Evolutionary conservation across 192 early-diverging fungal genomes (phyloP).

Genomic region (Coemansia sp.): DNA sequence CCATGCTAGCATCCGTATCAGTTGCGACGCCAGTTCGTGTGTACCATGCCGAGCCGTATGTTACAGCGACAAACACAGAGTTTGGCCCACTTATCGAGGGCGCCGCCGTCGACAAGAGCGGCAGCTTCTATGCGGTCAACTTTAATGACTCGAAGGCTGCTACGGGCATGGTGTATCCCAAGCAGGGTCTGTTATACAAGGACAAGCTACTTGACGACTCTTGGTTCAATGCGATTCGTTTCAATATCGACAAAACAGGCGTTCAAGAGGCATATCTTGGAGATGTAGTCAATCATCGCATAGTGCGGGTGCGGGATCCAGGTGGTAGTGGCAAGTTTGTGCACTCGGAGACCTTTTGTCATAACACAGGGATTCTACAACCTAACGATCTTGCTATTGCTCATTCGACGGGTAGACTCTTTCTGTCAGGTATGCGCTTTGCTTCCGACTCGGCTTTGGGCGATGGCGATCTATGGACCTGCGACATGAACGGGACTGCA

Average conservation of each 20-base stretch:
- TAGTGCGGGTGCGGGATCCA: conserved; percentile 35
- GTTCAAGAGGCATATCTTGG: conserved; percentile 40
- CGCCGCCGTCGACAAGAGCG: conserved; percentile 51
- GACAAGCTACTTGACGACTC: conserved; percentile 16
- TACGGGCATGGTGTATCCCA: conserved; percentile 10
- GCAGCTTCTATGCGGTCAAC: conserved; percentile 51
- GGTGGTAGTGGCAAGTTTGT: conserved; percentile 7
- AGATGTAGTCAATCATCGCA: conserved; percentile 41
- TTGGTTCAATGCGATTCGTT: conserved; percentile 54
- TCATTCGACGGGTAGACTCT: conserved; percentile 27
- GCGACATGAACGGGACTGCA: conserved; percentile 40
- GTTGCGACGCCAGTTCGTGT: conserved; percentile 6
- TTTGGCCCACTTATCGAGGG: conserved; percentile 58
- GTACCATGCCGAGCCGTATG: conserved; percentile 23
- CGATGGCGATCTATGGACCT: conserved; percentile 56
- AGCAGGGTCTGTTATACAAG: conserved; percentile 25
- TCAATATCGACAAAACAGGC: conserved; percentile 21
- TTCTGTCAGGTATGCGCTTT: conserved; percentile 50
- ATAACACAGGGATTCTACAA: conserved; percentile 32
- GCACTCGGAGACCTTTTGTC: conserved; percentile 28
- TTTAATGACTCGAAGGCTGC: conserved; percentile 26
- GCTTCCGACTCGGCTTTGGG: conserved; percentile 31
- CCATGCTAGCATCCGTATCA: conserved; percentile 1
- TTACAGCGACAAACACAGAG: conserved; percentile 21
- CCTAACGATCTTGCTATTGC: conserved; percentile 58